Conservation (phyloP, 2,329 filamentous ascomycete species). For the Chalaropsis ovoidea region DNA sequence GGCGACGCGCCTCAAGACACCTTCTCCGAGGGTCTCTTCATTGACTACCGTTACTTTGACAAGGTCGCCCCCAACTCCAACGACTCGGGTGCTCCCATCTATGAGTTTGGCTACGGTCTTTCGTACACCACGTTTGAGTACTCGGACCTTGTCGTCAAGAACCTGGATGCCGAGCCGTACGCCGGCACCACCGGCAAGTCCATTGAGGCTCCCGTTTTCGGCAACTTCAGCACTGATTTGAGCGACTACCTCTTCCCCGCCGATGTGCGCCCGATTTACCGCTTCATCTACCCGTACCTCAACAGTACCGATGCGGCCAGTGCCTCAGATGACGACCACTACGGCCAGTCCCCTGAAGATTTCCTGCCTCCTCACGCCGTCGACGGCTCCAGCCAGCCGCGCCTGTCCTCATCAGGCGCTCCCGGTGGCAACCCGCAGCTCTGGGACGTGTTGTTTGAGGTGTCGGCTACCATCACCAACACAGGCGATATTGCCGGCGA, state of each 20-base stretch:
- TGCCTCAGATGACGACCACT: slow-evolving; percentile 49
- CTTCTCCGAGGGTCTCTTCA: slow-evolving; percentile 68
- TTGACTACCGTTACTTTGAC: slow-evolving; percentile 77
- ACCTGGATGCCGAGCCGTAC: slow-evolving; percentile 43
- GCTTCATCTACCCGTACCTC: slow-evolving; percentile 62
- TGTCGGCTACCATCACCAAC: slow-evolving; percentile 61
- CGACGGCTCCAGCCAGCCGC: slow-evolving; percentile 48
- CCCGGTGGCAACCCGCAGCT: slow-evolving; percentile 56
- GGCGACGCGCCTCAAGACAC: slow-evolving; percentile 56
- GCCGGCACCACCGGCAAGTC: slow-evolving; percentile 52
- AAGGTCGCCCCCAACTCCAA: slow-evolving; percentile 36
- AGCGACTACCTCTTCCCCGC: slow-evolving; percentile 60
- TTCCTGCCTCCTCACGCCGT: slow-evolving; percentile 52
- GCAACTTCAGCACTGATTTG: slow-evolving; percentile 52
- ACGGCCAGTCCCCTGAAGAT: slow-evolving; percentile 47
- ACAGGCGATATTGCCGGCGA: slow-evolving; percentile 55
- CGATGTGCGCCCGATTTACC: slow-evolving; percentile 41
- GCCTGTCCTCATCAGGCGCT: slow-evolving; percentile 41
- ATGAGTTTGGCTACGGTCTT: slow-evolving; percentile 72
- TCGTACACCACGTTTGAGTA: slow-evolving; percentile 73
- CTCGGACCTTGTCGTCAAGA: slow-evolving; percentile 52
- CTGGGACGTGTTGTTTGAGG: slow-evolving; percentile 59
- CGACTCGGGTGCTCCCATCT: slow-evolving; percentile 53
- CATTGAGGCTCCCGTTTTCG: slow-evolving; percentile 52
- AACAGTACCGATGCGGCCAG: slow-evolving; percentile 50